Percentiles rank a stretch among this genome's conserved stretches.
Evolutionary conservation across 768 basidiomycete genomes (phyloP).

Genomic region (Favolaschia claudopus): DNA sequence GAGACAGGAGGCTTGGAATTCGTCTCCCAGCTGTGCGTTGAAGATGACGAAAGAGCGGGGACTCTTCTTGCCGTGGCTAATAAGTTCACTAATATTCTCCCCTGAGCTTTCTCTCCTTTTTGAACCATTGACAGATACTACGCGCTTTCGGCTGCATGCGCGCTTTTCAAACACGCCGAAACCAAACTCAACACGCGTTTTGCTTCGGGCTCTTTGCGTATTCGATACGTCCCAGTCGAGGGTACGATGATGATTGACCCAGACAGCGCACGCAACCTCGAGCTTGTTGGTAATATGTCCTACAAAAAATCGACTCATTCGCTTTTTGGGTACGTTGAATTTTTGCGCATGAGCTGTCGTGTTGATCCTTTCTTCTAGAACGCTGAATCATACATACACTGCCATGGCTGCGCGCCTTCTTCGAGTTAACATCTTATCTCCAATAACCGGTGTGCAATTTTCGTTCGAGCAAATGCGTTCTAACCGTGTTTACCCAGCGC

Average conservation of each 20-base stretch:
- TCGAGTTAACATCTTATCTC: constrained; percentile 82
- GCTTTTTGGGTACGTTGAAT: constrained; percentile 74
- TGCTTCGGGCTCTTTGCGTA: constrained; percentile 71
- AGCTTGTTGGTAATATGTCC: constrained; percentile 82
- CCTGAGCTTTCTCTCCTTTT: not conserved
- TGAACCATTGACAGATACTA: constrained; percentile 69
- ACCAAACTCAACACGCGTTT: constrained; percentile 73
- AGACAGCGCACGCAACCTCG: constrained; percentile 88
- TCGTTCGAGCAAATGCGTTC: not conserved
- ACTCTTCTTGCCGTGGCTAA: constrained; percentile 80
- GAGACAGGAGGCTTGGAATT: constrained; percentile 86
- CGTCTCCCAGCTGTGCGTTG: constrained; percentile 76
- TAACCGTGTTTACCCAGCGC: constrained; percentile 46
- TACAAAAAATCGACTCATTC: constrained; percentile 75
- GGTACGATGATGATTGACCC: constrained; percentile 96
- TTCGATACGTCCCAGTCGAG: constrained; percentile 80
- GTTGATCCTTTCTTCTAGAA: constrained; percentile 44
- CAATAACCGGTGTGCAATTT: constrained; percentile 66
- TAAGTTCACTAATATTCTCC: constrained; percentile 64
- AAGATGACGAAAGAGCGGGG: constrained; percentile 83
- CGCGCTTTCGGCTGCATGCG: constrained; percentile 84
- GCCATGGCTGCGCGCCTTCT: constrained; percentile 89
- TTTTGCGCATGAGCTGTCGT: not conserved
- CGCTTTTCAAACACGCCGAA: constrained; percentile 88
- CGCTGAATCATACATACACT: constrained; percentile 84